These are phyloP conservation scores for Acacia acuminata DNA, from an alignment of 306 rosid species.

Conservation along the genomic window DNA sequence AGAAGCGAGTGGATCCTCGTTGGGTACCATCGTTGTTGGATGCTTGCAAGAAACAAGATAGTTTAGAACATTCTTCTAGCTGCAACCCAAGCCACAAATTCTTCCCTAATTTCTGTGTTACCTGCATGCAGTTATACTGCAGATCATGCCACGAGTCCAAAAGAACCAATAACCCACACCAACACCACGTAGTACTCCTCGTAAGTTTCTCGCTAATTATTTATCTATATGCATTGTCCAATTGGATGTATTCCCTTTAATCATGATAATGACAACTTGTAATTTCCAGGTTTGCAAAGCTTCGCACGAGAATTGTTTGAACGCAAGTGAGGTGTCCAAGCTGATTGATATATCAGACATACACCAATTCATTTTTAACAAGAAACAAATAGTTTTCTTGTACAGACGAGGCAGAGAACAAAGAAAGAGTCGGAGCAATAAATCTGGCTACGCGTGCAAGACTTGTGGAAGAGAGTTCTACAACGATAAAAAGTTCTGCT, in stretches of 20 bases:
- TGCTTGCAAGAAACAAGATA: neutral
- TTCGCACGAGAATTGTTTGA: neutral
- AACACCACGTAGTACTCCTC: neutral
- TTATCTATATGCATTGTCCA: neutral
- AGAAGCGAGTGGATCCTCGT: neutral
- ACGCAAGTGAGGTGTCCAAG: neutral
- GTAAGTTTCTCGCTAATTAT: neutral
- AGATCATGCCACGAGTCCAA: neutral
- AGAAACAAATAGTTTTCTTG: neutral
- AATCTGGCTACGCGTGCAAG: neutral
- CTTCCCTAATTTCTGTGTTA: neutral
- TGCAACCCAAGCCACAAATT: neutral
- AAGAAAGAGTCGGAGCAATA: neutral
- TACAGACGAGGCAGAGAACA: neutral
- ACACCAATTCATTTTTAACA: neutral
- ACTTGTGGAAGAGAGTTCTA: neutral
- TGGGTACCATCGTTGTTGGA: neutral
- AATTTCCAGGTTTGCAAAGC: neutral
- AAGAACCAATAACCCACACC: neutral
- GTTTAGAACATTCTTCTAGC: neutral
- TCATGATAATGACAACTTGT: neutral
- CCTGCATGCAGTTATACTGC: neutral
- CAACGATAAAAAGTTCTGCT: neutral
- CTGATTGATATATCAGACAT: slow-evolving; percentile 5
- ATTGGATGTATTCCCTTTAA: neutral